phyloP scores from a whole-genome alignment of 2,329 filamentous ascomycete genomes.

The Aaosphaeria arxii region DNA sequence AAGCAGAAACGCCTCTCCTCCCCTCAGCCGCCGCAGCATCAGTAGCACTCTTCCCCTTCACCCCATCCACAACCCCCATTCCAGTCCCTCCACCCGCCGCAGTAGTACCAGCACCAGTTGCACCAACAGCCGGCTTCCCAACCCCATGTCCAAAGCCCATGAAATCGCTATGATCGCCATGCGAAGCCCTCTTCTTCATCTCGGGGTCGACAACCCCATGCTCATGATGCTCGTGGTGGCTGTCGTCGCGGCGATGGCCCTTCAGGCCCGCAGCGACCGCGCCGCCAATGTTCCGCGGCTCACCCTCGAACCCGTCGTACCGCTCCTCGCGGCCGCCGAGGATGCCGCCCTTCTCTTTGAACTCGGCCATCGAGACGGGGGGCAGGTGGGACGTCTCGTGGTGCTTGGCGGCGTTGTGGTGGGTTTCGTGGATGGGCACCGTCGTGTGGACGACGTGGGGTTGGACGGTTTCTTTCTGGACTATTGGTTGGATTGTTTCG shows the following conservation, averaged over 20 bases:
- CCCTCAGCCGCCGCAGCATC: too few relatives aligned
- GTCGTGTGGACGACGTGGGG: slow-evolving; percentile 69
- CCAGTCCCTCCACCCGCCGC: too few relatives aligned
- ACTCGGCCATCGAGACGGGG: slow-evolving; percentile 63
- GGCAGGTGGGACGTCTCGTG: slow-evolving; percentile 65
- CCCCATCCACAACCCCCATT: too few relatives aligned
- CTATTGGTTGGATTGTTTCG: slow-evolving; percentile 67
- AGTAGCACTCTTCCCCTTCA: too few relatives aligned
- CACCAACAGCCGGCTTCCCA: too few relatives aligned
- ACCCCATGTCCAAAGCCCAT: too few relatives aligned
- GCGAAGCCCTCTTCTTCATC: too few relatives aligned
- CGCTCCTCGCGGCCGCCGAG: slow-evolving; percentile 55
- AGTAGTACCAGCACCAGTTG: too few relatives aligned
- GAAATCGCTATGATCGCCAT: too few relatives aligned
- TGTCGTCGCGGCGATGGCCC: background rate
- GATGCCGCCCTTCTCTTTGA: slow-evolving; percentile 54
- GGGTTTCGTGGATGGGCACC: slow-evolving; percentile 68
- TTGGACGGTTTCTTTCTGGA: slow-evolving; percentile 67
- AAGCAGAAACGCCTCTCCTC: too few relatives aligned
- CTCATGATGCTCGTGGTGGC: background rate
- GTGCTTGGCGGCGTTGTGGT: slow-evolving; percentile 65
- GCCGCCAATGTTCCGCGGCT: slow-evolving; percentile 51
- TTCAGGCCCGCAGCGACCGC: slow-evolving; percentile 6
- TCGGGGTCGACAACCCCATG: too few relatives aligned
- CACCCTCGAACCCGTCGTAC: slow-evolving; percentile 60